phyloP scores from a whole-genome alignment of 805 yeast species.

The Barnettozyma vustinii region DNA sequence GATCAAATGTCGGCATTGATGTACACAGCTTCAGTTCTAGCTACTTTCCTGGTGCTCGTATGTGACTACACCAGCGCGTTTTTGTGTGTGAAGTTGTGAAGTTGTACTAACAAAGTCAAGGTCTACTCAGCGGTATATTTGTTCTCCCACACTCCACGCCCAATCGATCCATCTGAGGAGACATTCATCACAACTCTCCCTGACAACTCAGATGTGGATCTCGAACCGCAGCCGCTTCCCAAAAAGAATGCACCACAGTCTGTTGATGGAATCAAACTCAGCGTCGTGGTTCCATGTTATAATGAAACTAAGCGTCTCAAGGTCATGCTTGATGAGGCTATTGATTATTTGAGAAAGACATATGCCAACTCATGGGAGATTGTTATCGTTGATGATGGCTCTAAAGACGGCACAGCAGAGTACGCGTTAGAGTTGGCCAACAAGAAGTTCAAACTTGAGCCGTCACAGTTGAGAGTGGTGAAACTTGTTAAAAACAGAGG shows the following conservation, averaged over 20 bases:
- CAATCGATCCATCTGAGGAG: slow-evolving; percentile 47
- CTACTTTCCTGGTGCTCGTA: not conserved
- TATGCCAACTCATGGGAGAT: slow-evolving; percentile 58
- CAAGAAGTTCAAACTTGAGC: slow-evolving; percentile 38
- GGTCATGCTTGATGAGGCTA: slow-evolving; percentile 65
- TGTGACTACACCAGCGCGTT: not conserved
- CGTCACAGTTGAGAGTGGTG: slow-evolving; percentile 67
- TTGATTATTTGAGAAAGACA: slow-evolving; percentile 42
- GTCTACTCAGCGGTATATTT: slow-evolving; percentile 15
- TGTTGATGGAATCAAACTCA: slow-evolving; percentile 43
- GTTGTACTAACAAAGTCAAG: slow-evolving; percentile 4
- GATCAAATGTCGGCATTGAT: not conserved
- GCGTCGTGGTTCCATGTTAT: slow-evolving; percentile 90
- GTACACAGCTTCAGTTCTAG: not conserved
- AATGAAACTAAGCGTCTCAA: slow-evolving; percentile 76
- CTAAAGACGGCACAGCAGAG: slow-evolving; percentile 71
- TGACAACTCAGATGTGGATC: slow-evolving; percentile 23
- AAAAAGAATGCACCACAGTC: slow-evolving; percentile 11
- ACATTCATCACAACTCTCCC: slow-evolving; percentile 45
- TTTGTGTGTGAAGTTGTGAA: not conserved
- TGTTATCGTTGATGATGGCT: slow-evolving; percentile 87
- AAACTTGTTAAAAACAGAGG: slow-evolving; percentile 76
- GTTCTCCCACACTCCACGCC: slow-evolving; percentile 61
- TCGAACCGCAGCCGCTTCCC: slow-evolving; percentile 31
- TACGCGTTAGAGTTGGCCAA: slow-evolving; percentile 60